Base-by-base conservation (phyloP, 2,329 filamentous ascomycete species). In the Colletotrichum trifolii region DNA sequence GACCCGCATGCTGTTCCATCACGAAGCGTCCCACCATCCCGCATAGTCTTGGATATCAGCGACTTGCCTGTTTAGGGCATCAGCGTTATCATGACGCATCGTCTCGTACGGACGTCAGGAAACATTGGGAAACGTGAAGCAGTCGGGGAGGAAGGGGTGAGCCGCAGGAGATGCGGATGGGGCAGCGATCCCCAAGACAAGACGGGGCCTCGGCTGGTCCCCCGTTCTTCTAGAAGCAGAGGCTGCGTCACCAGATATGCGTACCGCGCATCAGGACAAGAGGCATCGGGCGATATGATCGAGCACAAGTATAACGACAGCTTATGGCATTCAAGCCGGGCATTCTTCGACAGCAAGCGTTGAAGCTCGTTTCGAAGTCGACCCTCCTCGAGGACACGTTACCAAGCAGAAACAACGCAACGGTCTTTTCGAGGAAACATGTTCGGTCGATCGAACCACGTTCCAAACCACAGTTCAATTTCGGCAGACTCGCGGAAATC, bases 81-180 rank as follows among this genome's bases (percentile, higher is more conserved):
- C 36, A 15, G 17, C 43, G 48, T 66, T 67, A 59, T 67, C 66
- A 67, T 57, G 56, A 57, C 56, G 52, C 53, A 40, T 42, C 62
- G 47, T 36, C 35, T 46, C 42, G n/a, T 46, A 40, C 47, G 43
- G 48, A 47, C 46, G 33, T 49, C 49, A 54, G 49, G 54, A 66
- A 66, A 66, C 60, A 59, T 54, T 38, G 49, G 43, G 60, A 64
- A 64, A 61, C 61, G 60, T 56, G 56, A 66, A 54, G 50, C 38
- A 54, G 46, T 49, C 52, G 61, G 40, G 52, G 36, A 15, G 39
- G 36, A 12, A n/a, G 34, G 47, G 54, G 61, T 65, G 61, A 25
- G 25, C 25, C 25, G 25, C 25, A 25, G 25, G 25, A 25, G 25
- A 25, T 25, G 25, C 25, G 25, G 25, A 25, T 25, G 25, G 65